phyloP scores from a whole-genome alignment of 805 yeast species.

The Monosporozyma siamensis region DNA sequence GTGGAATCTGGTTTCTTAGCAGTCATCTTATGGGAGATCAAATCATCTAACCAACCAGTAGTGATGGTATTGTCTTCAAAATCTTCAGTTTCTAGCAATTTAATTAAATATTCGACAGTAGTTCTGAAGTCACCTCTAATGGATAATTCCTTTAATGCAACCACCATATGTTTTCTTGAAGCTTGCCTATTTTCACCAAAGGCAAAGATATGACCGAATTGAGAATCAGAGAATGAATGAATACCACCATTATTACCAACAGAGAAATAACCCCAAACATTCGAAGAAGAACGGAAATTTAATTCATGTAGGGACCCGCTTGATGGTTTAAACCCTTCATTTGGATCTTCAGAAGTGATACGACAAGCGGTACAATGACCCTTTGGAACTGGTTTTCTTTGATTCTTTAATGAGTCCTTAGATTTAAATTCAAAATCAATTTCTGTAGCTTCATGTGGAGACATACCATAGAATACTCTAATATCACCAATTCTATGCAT shows the following conservation, averaged over 20 bases:
- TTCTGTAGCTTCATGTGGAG: constrained; percentile 83
- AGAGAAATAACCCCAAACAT: constrained; percentile 99
- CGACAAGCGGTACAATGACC: constrained; percentile 99
- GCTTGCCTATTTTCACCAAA: constrained; percentile 98
- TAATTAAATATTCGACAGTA: constrained; percentile 93
- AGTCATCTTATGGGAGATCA: constrained; percentile 85
- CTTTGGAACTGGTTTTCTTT: constrained; percentile 89
- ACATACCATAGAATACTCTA: constrained; percentile 87
- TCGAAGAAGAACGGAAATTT: constrained; percentile 92
- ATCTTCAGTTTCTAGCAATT: constrained; percentile 90
- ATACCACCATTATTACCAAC: constrained; percentile 94
- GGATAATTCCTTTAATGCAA: constrained; percentile 90
- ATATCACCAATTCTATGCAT: constrained; percentile 91
- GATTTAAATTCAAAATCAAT: constrained; percentile 84
- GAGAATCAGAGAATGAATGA: constrained; percentile 96
- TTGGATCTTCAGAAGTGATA: constrained; percentile 98
- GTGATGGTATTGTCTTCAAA: constrained; percentile 94
- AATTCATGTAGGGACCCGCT: constrained; percentile 95
- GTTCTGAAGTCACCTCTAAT: constrained; percentile 98
- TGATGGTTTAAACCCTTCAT: constrained; percentile 98
- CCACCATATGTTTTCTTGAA: constrained; percentile 97
- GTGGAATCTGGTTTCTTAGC: constrained; percentile 94
- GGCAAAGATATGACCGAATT: constrained; percentile 97
- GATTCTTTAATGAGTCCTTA: constrained; percentile 62
- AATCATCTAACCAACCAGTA: constrained; percentile 98